Base-by-base conservation (phyloP, 2,329 filamentous ascomycete species). In the Hortaea werneckii region DNA sequence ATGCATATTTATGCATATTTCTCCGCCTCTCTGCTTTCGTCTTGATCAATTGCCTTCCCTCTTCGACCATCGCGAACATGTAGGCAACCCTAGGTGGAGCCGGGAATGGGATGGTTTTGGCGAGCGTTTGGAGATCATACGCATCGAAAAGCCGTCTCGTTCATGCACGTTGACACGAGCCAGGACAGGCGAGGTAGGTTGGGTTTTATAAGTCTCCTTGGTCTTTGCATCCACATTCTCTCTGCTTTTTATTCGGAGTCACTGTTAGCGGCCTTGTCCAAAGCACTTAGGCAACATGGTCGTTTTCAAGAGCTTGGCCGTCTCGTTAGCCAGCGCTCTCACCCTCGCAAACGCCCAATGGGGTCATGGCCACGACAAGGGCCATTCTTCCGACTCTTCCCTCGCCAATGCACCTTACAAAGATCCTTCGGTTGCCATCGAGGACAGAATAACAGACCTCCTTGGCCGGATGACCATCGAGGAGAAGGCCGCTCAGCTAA, bases 401-500 rank as follows among this genome's bases (percentile, higher is more conserved):
- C 45, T 59, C 11, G 69, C 50, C 61, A 68, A 50, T 27, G 67
- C 72, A 2, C 52, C 52, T 5, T 58, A 51, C 77, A 37, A 82
- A 59, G 70, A 86, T 58, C 67, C 80, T 5, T 70, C 69, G 46
- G 77, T 79, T 5, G 67, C 77, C 6, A 69, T 86, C 10, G 78
- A 85, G 43, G 76, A 75, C 42, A 73, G 84, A 48, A 76, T 87
- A 8, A 62, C 75, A 7, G 83, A 87, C 60, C 72, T 88, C 5
- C 65, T 88, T 43, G 75, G 76, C 9, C 76, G 80, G 26, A 88
- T 88, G 84, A 85, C 80, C 0, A 75, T 85, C 45, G 73, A 83
- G 57, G 84, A 88, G 49, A 88, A 88, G 67, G 76, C 78, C 39
- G 74, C 80, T 1, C 84, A 87, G 60, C 68, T 72, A n/a, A 63